Evolutionary conservation across 2,329 filamentous ascomycete species (phyloP).

Genomic region (Diaporthe sp.): DNA sequence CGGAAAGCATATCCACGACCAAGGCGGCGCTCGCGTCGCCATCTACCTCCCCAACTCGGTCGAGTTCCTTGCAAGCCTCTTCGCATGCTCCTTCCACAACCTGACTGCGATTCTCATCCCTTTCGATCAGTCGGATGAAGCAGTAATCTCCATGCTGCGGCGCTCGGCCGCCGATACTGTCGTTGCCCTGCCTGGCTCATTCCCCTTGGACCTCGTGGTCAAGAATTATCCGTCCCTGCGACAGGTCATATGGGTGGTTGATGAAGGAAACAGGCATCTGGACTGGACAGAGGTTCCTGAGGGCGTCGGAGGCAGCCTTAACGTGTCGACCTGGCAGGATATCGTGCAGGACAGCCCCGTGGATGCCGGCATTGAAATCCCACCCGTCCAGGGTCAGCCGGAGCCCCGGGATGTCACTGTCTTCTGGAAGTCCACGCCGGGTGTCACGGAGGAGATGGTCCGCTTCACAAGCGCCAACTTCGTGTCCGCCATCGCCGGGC

Average conservation of each 20-base stretch:
- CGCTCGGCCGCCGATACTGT: constrained; percentile 82
- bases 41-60: constrained; percentile 94
- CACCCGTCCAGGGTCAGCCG: constrained; percentile 65
- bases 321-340: constrained; percentile 93
- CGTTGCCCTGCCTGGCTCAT: constrained; percentile 85
- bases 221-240: constrained; percentile 77
- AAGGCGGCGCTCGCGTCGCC: constrained; percentile 81
- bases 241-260: constrained; percentile 91
- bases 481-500: constrained; percentile 84
- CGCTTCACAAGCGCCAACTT: constrained; percentile 86
- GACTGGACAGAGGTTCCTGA: constrained; percentile 93
- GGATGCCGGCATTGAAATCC: constrained; percentile 70
- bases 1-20: constrained; percentile 78
- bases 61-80: constrained; percentile 84
- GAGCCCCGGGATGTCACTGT: constrained; percentile 68
- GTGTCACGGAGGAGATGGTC: constrained; percentile 74
- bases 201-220: constrained; percentile 81
- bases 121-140: constrained; percentile 78
- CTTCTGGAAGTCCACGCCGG: constrained; percentile 71
- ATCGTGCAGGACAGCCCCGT: constrained; percentile 77
- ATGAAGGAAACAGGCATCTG: constrained; percentile 89
- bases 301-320: constrained; percentile 78
- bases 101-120: constrained; percentile 87
- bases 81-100: constrained; percentile 91
- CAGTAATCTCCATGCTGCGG: constrained; percentile 77